These are phyloP conservation scores for Blastocladiella emersonii DNA, from an alignment of 371 early-diverging fungal species.

Conservation along the genomic window DNA sequence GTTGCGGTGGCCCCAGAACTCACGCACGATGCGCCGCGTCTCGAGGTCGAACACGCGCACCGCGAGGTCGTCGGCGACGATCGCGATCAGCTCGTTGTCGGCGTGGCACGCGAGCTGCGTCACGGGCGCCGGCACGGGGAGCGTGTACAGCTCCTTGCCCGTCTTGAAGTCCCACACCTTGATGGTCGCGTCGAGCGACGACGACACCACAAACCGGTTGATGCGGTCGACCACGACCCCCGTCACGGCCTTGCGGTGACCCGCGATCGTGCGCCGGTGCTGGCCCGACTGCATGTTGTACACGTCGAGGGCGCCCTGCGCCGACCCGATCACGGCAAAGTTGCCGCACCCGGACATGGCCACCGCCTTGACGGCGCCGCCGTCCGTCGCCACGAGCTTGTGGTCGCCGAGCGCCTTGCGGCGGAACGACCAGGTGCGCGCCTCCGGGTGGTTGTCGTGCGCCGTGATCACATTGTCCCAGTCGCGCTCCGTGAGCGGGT, in stretches of 20 bases:
- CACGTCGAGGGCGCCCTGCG: slow-evolving; percentile 64
- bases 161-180: slow-evolving; percentile 75
- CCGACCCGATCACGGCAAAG: slow-evolving; percentile 73
- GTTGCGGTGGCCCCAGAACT: slow-evolving; percentile 73
- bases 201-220: slow-evolving; percentile 54
- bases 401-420: slow-evolving; percentile 59
- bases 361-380: slow-evolving; percentile 48
- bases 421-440: slow-evolving; percentile 69
- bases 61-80: slow-evolving; percentile 66
- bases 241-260: slow-evolving; percentile 70
- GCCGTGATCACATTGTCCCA: slow-evolving; percentile 85
- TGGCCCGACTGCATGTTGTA: slow-evolving; percentile 90
- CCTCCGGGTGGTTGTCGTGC: slow-evolving; percentile 54
- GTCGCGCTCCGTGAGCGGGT: slow-evolving; percentile 47
- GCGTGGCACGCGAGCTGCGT: slow-evolving; percentile 43
- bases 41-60: slow-evolving; percentile 77
- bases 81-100: slow-evolving; percentile 67
- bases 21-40: slow-evolving; percentile 62
- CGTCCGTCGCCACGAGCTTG: slow-evolving; percentile 43
- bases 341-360: slow-evolving; percentile 80
- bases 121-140: slow-evolving; percentile 56
- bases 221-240: slow-evolving; percentile 61
- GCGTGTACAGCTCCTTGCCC: slow-evolving; percentile 38
- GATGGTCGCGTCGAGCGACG: slow-evolving; percentile 64
- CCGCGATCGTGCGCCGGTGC: slow-evolving; percentile 42